Base-by-base conservation (phyloP, 768 basidiomycete genomes). In the Dendrothele bispora region DNA sequence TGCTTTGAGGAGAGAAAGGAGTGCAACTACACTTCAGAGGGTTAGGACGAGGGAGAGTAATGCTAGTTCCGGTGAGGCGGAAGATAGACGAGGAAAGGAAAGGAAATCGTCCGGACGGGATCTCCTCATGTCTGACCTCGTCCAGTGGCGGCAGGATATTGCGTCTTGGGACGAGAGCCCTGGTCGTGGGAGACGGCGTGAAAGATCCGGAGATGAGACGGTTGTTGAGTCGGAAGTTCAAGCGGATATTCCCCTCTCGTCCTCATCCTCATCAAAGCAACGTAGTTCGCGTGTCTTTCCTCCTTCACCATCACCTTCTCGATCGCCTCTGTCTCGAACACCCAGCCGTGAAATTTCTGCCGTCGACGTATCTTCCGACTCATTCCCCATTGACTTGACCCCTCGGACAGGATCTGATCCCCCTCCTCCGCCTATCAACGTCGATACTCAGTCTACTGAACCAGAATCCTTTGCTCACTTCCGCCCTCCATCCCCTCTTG, bases 1-100 rank as follows among this genome's bases (percentile, higher is more conserved):
- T 46, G 85, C 83, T 17, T 70, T 83, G 40, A 74, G 87, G 48
- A 72, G 87, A 49, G 84, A 87, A 60, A 82, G 77, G 63, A 89
- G 87, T 59, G 70, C 75, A 28, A 79, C 82, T 17, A 73, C 72
- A 18, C 61, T 86, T 46, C 81, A 86, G 49, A 73, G 79, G 17
- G 70, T 75, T 15, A 71, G 70, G 58, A 76, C 79, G n/a, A 70
- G 78, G 51, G 84, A 85, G 38, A 70, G 64, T 52, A 58, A 46
- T 43, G 60, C 44, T 29, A 37, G 22, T 25, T 36, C 42, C n/a
- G 51, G 38, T 24, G 21, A 26, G 45, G 18, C 46, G 21, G 61
- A 61, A 38, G 61, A 67, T 46, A 48, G 55, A 32, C 46, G 62
- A 61, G 37, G 50, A 10, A 67, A 69, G 56, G 74, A 69, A 34